Evolutionary conservation across 1,284 basidiomycete species (phyloP), one percentile per base, ranked within the genome.

Genomic region (Tranzscheliella williamsii): DNA sequence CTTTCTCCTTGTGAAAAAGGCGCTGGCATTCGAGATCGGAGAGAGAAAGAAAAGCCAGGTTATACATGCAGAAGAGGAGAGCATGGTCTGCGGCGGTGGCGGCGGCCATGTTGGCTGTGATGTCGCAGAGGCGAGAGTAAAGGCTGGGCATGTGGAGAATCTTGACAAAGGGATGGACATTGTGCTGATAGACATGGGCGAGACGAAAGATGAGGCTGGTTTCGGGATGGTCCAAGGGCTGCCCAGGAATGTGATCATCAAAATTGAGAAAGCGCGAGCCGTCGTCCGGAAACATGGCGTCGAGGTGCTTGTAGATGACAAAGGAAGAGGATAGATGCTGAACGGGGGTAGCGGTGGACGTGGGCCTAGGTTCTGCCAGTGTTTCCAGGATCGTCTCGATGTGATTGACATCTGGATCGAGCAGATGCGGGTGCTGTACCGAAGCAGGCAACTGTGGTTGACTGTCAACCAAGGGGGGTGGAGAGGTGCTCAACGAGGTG

Each of bases 191-290:
- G 30, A 42, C 12, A 23, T 50, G 47, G 11, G 42, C 29, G 5
- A 50, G 21, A 5, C 47, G 47, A 21, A 50, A 50, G 34, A 50
- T 50, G 23, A 50, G 34, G 16, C 47, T 50, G 4, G 47, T 26
- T 5, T 38, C 35, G 2, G 35, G 39, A 31, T 42, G 40, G 11
- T 24, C 6, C 13, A 50, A 39, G 4, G 47, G 29, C 36, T 42
- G 22, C 12, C 39, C 47, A 11, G 47, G 47, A 29, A 17, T 34
- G 24, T 42, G 47, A 23, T 50, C 47, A 21, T 50, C 40, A 24
- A 50, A 41, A 16, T n/a, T 17, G 16, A 50, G 24, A 21, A 37
- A 23, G 7, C 24, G 22, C 5, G 40, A 31, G 9, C 47, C 47
- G 30, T 50, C 47, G 11, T 50, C 47, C 2, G 34, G 27, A 16